phyloP scores from a whole-genome alignment of 1,284 basidiomycete genomes.

The Tranzscheliella williamsii region DNA sequence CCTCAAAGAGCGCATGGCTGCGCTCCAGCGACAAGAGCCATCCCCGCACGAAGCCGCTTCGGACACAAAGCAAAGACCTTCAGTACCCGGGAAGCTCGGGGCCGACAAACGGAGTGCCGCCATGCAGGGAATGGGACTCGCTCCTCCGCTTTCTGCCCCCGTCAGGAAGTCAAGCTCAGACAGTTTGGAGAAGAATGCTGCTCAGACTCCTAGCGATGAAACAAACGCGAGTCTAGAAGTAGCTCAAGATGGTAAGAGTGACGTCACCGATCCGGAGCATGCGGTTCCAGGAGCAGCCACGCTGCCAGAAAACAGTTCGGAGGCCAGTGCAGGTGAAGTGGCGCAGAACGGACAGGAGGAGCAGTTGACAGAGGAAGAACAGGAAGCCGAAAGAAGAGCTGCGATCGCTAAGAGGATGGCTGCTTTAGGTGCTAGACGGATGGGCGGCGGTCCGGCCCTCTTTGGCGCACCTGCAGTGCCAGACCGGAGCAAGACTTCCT shows the following conservation, averaged over 20 bases:
- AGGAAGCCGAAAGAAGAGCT: constrained; percentile 48
- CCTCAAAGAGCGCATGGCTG: constrained; percentile 59
- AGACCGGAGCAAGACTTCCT: constrained; percentile 8
- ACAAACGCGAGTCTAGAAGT: not conserved
- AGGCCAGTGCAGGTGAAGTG: too few species aligned
- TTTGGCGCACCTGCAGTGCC: constrained; percentile 31
- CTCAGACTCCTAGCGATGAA: not conserved
- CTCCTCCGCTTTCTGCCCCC: not conserved
- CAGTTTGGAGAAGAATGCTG: not conserved
- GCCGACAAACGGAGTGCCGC: constrained; percentile 35
- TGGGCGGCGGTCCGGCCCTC: constrained; percentile 38
- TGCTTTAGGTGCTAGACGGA: constrained; percentile 50
- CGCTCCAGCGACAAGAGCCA: constrained; percentile 51
- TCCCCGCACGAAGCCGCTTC: constrained; percentile 19
- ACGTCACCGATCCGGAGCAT: not conserved
- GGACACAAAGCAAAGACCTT: constrained; percentile 29
- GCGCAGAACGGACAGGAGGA: constrained; percentile 14
- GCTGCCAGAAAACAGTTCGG: constrained; percentile 8
- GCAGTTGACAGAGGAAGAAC: constrained; percentile 33
- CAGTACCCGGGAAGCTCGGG: constrained; percentile 34
- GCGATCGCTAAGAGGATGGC: constrained; percentile 57
- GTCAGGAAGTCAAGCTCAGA: not conserved
- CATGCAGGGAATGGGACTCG: constrained; percentile 40
- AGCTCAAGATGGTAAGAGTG: not conserved
- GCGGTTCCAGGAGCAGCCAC: constrained; percentile 13